Percentiles rank a stretch among this genome's conserved stretches.
Conservation (phyloP, 306 rosid species). For the Erythrophleum fordii region DNA sequence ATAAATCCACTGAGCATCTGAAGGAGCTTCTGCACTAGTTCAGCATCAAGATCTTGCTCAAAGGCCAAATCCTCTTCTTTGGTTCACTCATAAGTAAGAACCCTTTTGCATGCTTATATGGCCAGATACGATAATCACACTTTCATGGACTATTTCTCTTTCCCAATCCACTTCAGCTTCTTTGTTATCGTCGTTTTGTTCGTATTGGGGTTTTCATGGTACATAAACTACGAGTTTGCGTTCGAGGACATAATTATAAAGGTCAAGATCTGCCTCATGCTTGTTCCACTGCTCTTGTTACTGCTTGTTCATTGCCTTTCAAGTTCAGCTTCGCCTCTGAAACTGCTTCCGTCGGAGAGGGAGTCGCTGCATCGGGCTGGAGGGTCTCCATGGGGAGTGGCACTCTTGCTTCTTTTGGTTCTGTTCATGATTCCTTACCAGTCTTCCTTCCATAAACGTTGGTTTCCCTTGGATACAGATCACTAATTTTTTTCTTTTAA, state of each 20-base stretch:
- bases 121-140: slow-evolving; percentile 45
- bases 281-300: slow-evolving; percentile 62
- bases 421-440: slow-evolving; percentile 71
- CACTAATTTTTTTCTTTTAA: background rate
- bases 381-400: slow-evolving; percentile 92
- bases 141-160: slow-evolving; percentile 55
- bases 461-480: slow-evolving; percentile 69
- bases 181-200: slow-evolving; percentile 57
- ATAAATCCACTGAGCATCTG: slow-evolving; percentile 17
- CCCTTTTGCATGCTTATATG: slow-evolving; percentile 45
- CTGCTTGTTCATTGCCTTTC: slow-evolving; percentile 67
- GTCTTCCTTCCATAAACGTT: slow-evolving; percentile 74
- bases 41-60: background rate
- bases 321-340: slow-evolving; percentile 34
- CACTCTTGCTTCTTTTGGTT: slow-evolving; percentile 64
- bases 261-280: slow-evolving; percentile 59
- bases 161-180: slow-evolving; percentile 68
- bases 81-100: background rate
- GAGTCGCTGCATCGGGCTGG: slow-evolving; percentile 82
- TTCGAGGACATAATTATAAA: slow-evolving; percentile 57
- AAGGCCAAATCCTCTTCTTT: background rate
- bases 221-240: slow-evolving; percentile 67
- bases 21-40: background rate
- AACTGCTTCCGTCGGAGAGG: slow-evolving; percentile 61
- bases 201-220: slow-evolving; percentile 70